Evolutionary conservation across 352 stramenopile genomes (phyloP).

Genomic region (Phytopythium chamaehyphon): DNA sequence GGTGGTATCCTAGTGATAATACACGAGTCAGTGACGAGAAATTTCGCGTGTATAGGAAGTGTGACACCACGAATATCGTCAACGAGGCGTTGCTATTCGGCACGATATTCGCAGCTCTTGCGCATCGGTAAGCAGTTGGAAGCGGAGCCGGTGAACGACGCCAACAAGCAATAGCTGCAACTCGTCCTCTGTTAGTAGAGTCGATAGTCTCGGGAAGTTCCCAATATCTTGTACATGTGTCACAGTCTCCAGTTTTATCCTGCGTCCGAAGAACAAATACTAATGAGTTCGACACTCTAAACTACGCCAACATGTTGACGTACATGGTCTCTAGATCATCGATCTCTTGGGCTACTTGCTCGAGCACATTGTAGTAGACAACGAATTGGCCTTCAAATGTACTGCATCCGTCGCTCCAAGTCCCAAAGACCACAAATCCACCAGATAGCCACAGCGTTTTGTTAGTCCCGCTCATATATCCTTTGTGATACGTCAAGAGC

Average conservation of each 20-base stretch:
- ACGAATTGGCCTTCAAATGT: constrained; percentile 23
- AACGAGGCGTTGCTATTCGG: not conserved
- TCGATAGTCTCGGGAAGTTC: constrained; percentile 69
- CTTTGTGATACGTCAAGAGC: not conserved
- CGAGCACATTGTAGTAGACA: constrained; percentile 28
- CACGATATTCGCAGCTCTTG: constrained; percentile 23
- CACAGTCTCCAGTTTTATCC: constrained; percentile 75
- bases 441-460: constrained; percentile 16
- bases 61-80: too few relatives aligned
- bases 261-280: constrained; percentile 9
- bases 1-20: too few relatives aligned
- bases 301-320: constrained; percentile 5
- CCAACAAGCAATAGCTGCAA: constrained; percentile 53
- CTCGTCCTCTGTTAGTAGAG: constrained; percentile 54
- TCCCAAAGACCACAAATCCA: constrained; percentile 46
- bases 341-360: constrained; percentile 49
- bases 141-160: constrained; percentile 45
- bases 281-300: too few relatives aligned
- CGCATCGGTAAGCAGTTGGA: constrained; percentile 24
- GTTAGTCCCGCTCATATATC: too few relatives aligned
- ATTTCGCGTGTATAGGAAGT: too few relatives aligned
- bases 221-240: constrained; percentile 29
- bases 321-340: constrained; percentile 75
- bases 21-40: too few relatives aligned
- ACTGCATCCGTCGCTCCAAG: constrained; percentile 28